Evolutionary conservation across 2,329 filamentous ascomycete genomes (phyloP).

Genomic region (Pestalotiopsis sp.): DNA sequence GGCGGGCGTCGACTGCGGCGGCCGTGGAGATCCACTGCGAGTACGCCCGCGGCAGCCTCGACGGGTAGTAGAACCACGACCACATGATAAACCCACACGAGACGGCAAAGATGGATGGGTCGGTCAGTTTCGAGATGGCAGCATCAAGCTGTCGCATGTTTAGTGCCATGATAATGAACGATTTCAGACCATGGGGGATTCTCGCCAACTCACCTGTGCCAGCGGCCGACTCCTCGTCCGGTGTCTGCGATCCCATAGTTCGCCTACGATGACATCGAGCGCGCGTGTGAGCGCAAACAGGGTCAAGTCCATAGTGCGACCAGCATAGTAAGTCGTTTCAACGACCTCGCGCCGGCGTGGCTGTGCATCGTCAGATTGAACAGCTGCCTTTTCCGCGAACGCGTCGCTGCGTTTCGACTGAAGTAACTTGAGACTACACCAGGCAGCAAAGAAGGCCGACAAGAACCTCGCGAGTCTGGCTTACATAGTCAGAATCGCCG

Average conservation of each 20-base stretch:
- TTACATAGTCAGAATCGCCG: not conserved
- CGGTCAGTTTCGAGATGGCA: conserved; percentile 48
- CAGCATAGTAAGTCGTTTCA: conserved; percentile 46
- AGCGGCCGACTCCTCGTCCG: conserved; percentile 40
- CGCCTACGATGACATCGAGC: conserved; percentile 68
- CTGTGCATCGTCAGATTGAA: conserved; percentile 27
- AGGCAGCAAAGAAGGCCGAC: conserved; percentile 59
- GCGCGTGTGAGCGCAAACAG: conserved; percentile 77
- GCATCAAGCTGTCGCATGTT: conserved; percentile 39
- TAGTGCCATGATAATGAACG: conserved; percentile 3
- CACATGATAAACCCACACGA: conserved; percentile 83
- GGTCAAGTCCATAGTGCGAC: conserved; percentile 79
- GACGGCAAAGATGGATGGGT: conserved; percentile 70
- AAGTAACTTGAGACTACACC: conserved; percentile 57
- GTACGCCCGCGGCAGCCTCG: conserved; percentile 71
- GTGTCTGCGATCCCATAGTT: conserved; percentile 60
- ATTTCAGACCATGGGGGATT: not conserved
- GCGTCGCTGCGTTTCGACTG: conserved; percentile 54
- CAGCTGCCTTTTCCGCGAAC: conserved; percentile 41
- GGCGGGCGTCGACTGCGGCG: conserved; percentile 72
- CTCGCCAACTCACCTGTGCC: conserved; percentile 47
- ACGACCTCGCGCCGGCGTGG: conserved; percentile 15
- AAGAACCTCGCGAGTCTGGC: conserved; percentile 57
- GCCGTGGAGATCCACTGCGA: conserved; percentile 80
- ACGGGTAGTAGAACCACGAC: conserved; percentile 81